Conservation (phyloP, 257 asterid species). For the Lavandula angustifolia region DNA sequence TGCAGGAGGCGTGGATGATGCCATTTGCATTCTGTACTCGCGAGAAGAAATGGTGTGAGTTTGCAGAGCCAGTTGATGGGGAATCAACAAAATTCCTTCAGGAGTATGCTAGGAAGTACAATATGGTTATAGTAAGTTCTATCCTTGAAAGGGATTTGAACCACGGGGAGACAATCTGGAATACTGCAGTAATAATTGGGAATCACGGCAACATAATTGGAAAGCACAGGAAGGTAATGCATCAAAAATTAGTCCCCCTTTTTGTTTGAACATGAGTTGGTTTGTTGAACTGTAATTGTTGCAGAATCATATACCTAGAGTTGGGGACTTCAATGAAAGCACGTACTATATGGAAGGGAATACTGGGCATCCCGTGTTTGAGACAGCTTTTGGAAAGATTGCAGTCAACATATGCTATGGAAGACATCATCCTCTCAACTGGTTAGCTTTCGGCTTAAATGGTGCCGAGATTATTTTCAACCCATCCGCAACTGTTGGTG, state of each 20-base stretch:
- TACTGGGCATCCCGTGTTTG: constrained; percentile 96
- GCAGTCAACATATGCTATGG: constrained; percentile 95
- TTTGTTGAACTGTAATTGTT: constrained; percentile 17
- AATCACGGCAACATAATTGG: constrained; percentile 92
- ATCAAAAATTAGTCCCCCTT: not conserved
- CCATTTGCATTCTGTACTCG: constrained; percentile 99
- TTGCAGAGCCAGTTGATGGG: constrained; percentile 90
- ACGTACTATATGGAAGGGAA: constrained; percentile 98
- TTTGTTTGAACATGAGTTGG: not conserved
- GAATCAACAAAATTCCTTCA: constrained; percentile 91
- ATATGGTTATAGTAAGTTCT: constrained; percentile 88
- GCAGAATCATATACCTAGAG: constrained; percentile 98
- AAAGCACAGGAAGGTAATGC: constrained; percentile 85
- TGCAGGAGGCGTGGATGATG: constrained; percentile 98
- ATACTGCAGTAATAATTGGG: constrained; percentile 88
- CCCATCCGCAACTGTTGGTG: constrained; percentile 98
- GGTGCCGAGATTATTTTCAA: constrained; percentile 96
- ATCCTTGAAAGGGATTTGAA: constrained; percentile 94
- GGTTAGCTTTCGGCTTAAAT: constrained; percentile 93
- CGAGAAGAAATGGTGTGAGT: constrained; percentile 95
- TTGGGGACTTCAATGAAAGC: constrained; percentile 96
- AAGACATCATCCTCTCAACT: constrained; percentile 95
- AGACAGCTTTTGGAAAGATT: constrained; percentile 86
- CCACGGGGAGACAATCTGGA: constrained; percentile 92
- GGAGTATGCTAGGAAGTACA: constrained; percentile 70